A percentile compares a stretch with the other conserved stretches of the same genome.
These are phyloP conservation scores for Gardenia jasminoides DNA, from an alignment of 257 asterid species.

Conservation along the genomic window DNA sequence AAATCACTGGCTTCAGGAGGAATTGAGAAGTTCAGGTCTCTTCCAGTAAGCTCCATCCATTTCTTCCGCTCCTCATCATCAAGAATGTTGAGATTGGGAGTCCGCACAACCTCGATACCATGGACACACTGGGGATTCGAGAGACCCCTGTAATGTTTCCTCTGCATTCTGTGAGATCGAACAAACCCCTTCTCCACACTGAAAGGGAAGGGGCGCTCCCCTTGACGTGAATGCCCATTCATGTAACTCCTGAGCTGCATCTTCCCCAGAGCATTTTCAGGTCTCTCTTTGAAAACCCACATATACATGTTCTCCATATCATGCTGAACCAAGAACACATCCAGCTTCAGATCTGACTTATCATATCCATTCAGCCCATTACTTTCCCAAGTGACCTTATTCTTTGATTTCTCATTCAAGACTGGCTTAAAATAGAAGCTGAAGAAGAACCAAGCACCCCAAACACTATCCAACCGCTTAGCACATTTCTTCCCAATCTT, in stretches of 20 bases:
- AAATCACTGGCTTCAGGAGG: conserved; percentile 49
- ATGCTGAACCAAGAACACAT: conserved; percentile 50
- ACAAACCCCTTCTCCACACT: conserved; percentile 47
- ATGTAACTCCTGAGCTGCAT: conserved; percentile 52
- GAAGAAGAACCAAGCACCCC: conserved; percentile 62
- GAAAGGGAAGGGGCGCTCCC: conserved; percentile 47
- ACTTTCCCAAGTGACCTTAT: conserved; percentile 26
- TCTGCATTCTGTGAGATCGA: conserved; percentile 48
- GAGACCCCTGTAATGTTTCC: conserved; percentile 49
- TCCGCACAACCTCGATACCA: conserved; percentile 46
- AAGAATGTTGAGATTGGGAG: conserved; percentile 38
- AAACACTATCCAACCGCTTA: conserved; percentile 45
- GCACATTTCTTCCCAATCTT: conserved; percentile 47
- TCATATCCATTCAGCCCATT: conserved; percentile 37
- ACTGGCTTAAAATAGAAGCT: conserved; percentile 45
- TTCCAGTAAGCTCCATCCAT: conserved; percentile 51
- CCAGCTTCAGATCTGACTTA: conserved; percentile 43
- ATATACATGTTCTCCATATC: conserved; percentile 57
- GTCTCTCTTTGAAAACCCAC: conserved; percentile 58
- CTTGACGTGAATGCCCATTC: conserved; percentile 55
- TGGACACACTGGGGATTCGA: conserved; percentile 54
- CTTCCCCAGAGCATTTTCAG: conserved; percentile 53
- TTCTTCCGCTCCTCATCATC: conserved; percentile 49
- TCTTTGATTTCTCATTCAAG: conserved; percentile 41
- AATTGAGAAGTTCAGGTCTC: conserved; percentile 41